A percentile compares a stretch with the other conserved stretches of the same genome.
These are phyloP conservation scores for Talaromyces thailandensis DNA, from an alignment of 495 filamentous ascomycete genomes.

Conservation along the genomic window DNA sequence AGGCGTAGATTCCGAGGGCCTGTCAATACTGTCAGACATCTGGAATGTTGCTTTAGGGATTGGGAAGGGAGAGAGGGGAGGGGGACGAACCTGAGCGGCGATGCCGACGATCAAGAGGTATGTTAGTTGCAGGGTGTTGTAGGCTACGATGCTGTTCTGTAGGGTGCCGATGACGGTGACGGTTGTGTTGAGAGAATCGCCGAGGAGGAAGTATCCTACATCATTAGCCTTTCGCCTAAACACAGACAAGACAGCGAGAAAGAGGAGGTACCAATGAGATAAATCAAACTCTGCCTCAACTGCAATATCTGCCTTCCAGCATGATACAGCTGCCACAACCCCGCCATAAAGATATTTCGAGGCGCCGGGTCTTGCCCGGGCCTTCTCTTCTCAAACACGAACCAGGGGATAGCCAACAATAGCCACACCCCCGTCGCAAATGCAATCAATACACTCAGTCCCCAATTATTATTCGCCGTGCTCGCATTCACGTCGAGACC, in stretches of 20 bases:
- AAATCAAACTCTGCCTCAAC: constrained; percentile 54
- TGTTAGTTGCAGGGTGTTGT: constrained; percentile 48
- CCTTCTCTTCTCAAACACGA: constrained; percentile 40
- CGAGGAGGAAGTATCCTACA: constrained; percentile 22
- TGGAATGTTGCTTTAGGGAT: too few relatives aligned
- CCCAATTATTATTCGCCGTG: constrained; percentile 54
- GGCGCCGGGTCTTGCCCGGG: constrained; percentile 42
- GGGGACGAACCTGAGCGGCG: constrained; percentile 36
- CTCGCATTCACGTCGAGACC: constrained; percentile 49
- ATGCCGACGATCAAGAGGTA: constrained; percentile 51
- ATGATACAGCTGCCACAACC: constrained; percentile 48
- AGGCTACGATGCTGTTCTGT: constrained; percentile 52
- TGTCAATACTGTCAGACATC: neutral
- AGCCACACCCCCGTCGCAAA: constrained; percentile 53
- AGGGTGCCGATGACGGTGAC: constrained; percentile 43
- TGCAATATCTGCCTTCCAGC: constrained; percentile 51
- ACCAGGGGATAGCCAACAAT: constrained; percentile 42
- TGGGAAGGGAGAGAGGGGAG: too few relatives aligned
- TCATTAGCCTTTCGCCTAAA: neutral
- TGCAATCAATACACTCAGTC: constrained; percentile 53
- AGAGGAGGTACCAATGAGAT: constrained; percentile 41
- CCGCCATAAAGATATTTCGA: constrained; percentile 42
- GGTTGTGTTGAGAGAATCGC: constrained; percentile 42
- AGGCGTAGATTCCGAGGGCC: constrained; percentile 50
- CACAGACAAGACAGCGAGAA: neutral